phyloP scores from a whole-genome alignment of 2,329 filamentous ascomycete genomes.

The Aspergillus jensenii region DNA sequence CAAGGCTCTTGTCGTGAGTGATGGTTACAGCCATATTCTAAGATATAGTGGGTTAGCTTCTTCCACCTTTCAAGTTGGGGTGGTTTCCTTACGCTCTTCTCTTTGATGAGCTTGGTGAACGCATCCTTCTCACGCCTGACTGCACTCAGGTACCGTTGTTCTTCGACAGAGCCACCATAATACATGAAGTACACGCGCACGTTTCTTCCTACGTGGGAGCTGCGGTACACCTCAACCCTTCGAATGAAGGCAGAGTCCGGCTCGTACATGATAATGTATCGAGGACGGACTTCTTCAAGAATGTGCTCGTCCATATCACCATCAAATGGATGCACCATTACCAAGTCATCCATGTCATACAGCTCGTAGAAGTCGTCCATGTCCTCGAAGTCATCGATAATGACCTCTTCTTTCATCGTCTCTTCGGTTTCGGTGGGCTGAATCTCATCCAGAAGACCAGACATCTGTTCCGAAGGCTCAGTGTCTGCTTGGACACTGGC shows the following conservation, averaged over 20 bases:
- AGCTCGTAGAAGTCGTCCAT: constrained; percentile 92
- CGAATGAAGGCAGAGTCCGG: constrained; percentile 93
- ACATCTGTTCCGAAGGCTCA: constrained; percentile 79
- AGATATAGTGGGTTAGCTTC: constrained; percentile 13
- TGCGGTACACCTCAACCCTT: constrained; percentile 91
- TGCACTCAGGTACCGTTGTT: constrained; percentile 85
- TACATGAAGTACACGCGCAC: constrained; percentile 96
- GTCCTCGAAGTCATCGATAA: constrained; percentile 77
- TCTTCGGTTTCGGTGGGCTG: constrained; percentile 76
- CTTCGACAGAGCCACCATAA: constrained; percentile 91
- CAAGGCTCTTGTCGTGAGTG: constrained; percentile 67
- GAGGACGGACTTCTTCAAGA: constrained; percentile 89
- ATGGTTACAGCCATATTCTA: constrained; percentile 84
- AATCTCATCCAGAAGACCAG: constrained; percentile 77
- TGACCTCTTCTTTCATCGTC: constrained; percentile 66
- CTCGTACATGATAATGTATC: constrained; percentile 98
- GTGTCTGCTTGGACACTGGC: constrained; percentile 72
- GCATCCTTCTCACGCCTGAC: constrained; percentile 95
- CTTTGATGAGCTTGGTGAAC: constrained; percentile 91
- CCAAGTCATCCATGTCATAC: constrained; percentile 84
- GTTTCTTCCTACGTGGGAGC: constrained; percentile 84
- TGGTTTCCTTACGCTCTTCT: constrained; percentile 65
- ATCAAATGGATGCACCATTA: constrained; percentile 90
- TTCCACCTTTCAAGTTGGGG: neutral
- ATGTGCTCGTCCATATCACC: constrained; percentile 95